These are phyloP conservation scores for Micractinium conductrix DNA, from an alignment of 139 green algal genomes.

Conservation along the genomic window DNA sequence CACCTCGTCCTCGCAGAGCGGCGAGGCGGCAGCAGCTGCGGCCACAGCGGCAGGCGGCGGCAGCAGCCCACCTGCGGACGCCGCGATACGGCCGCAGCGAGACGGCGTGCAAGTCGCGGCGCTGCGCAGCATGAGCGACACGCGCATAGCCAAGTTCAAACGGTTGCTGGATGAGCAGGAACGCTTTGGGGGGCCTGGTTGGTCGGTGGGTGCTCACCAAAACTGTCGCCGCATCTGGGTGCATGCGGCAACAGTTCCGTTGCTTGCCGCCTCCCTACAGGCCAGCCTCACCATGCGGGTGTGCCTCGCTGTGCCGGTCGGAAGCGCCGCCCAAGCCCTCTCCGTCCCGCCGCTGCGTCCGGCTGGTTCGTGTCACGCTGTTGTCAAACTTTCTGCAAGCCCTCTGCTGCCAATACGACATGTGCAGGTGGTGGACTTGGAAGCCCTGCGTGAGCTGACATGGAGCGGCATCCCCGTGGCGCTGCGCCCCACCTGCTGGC, in stretches of 20 bases:
- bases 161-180: conserved; percentile 63
- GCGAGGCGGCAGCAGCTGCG: background rate
- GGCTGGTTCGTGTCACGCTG: too few species aligned
- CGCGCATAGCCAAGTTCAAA: conserved; percentile 76
- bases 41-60: too few species aligned
- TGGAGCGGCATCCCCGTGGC: conserved; percentile 89
- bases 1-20: background rate
- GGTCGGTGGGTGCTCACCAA: background rate
- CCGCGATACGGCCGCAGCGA: background rate
- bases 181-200: too few species aligned
- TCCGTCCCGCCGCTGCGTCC: too few species aligned
- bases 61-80: conserved; percentile 4
- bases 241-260: too few species aligned
- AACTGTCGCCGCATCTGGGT: too few species aligned
- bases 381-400: background rate
- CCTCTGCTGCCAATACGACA: too few species aligned
- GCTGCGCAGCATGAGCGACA: conserved; percentile 64
- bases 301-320: too few species aligned
- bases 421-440: conserved; percentile 82
- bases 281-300: too few species aligned
- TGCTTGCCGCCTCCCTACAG: too few species aligned
- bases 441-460: conserved; percentile 85
- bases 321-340: too few species aligned
- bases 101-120: conserved; percentile 36
- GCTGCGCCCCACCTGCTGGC: conserved; percentile 87